A percentile compares a stretch with the other conserved stretches of the same genome.
phyloP scores from a whole-genome alignment of 208 protist genomes.

The Kentomonas sorsogonicus region DNA sequence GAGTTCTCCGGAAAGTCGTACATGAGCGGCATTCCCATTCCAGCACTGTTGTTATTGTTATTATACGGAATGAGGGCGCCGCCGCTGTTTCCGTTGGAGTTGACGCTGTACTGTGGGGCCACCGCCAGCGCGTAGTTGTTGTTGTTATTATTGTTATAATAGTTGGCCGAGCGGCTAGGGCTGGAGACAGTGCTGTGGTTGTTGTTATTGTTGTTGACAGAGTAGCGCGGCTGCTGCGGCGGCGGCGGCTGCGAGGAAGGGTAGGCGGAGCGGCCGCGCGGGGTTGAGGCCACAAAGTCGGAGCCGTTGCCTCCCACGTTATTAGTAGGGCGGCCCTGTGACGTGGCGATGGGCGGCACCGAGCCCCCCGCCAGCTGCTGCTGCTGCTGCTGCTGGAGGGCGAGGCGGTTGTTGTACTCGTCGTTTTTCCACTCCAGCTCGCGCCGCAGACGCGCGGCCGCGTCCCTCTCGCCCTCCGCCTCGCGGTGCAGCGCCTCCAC shows the following conservation, averaged over 20 bases:
- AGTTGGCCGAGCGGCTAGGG: no score
- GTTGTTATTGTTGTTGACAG: slow-evolving; percentile 2
- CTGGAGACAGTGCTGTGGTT: no score
- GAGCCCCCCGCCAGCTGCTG: background rate
- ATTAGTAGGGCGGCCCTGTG: slow-evolving; percentile 29
- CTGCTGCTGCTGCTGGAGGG: background rate
- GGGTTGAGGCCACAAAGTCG: slow-evolving; percentile 6
- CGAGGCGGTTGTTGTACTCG: slow-evolving; percentile 8
- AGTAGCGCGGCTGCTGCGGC: no score
- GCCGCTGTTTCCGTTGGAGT: slow-evolving; percentile 6
- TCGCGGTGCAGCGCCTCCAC: slow-evolving; percentile 67
- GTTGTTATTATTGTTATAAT: slow-evolving; percentile 15
- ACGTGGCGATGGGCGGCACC: slow-evolving; percentile 17
- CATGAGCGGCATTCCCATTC: slow-evolving; percentile 14
- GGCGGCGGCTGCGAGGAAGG: no score
- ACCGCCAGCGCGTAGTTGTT: slow-evolving; percentile 14
- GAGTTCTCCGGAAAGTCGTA: slow-evolving; percentile 6
- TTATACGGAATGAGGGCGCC: slow-evolving; percentile 5
- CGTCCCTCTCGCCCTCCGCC: slow-evolving; percentile 51
- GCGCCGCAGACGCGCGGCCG: slow-evolving; percentile 43
- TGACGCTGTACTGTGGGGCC: background rate
- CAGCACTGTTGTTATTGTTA: no score
- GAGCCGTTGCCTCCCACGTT: no score
- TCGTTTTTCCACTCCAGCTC: slow-evolving; percentile 56
- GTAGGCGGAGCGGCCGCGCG: no score